These are phyloP conservation scores for Salvia hispanica DNA, from an alignment of 257 asterid genomes.

Conservation along the genomic window DNA sequence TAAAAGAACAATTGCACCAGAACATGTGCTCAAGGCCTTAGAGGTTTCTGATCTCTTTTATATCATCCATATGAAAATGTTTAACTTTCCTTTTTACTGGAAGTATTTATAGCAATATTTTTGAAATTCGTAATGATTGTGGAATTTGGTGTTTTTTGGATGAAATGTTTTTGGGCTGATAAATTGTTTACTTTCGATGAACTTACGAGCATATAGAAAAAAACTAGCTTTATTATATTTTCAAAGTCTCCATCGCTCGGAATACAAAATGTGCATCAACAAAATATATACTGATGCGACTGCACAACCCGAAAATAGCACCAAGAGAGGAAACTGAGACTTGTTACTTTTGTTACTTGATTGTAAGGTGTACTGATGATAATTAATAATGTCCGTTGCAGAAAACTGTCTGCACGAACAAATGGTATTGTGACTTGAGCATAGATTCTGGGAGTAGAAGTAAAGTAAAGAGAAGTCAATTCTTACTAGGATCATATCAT, in stretches of 20 bases:
- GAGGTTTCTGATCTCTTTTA: constrained; percentile 51
- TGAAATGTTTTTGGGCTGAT: constrained; percentile 5
- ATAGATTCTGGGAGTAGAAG: constrained; percentile 1
- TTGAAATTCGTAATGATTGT: neutral
- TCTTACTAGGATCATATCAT: neutral
- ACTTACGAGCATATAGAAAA: constrained; percentile 7
- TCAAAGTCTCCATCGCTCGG: neutral
- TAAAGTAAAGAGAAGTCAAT: neutral
- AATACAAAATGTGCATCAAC: neutral
- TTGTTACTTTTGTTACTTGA: neutral
- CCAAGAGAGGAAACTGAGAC: neutral
- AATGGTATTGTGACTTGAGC: constrained; percentile 9
- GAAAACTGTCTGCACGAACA: neutral
- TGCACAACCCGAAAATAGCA: constrained; percentile 8
- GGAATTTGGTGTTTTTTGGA: neutral
- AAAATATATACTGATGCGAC: neutral
- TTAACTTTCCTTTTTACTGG: neutral
- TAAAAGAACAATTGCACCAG: constrained; percentile 92
- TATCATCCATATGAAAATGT: neutral
- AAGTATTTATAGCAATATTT: neutral
- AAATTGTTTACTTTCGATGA: constrained; percentile 7
- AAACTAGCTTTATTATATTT: constrained; percentile 10
- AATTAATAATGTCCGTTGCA: constrained; percentile 4
- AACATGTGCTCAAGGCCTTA: constrained; percentile 92
- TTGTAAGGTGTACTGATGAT: neutral